Conservation (phyloP, 2,329 filamentous ascomycete genomes). For the Pseudogymnoascus sp. region DNA sequence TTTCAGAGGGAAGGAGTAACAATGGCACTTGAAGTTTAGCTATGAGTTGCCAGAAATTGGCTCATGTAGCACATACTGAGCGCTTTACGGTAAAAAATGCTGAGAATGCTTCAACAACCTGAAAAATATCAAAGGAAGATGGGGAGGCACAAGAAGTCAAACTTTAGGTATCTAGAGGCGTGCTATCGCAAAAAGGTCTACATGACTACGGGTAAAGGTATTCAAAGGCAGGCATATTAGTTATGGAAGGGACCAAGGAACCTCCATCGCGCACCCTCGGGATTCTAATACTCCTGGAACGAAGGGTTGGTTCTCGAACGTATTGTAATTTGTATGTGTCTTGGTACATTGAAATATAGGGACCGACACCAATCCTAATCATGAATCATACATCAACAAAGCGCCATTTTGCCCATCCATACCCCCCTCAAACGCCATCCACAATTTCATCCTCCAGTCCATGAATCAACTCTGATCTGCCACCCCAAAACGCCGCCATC, state of each 20-base stretch:
- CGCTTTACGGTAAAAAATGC: neutral
- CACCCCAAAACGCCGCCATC: neutral
- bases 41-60: too few species aligned
- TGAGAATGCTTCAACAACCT: neutral
- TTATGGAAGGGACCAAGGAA: neutral
- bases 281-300: neutral
- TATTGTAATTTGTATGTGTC: neutral
- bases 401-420: neutral
- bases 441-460: neutral
- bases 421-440: neutral
- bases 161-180: neutral
- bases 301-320: neutral
- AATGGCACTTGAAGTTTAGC: neutral
- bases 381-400: neutral
- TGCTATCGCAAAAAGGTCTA: neutral
- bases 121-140: neutral
- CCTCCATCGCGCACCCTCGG: neutral
- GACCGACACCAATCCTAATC: neutral
- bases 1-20: neutral
- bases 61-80: neutral
- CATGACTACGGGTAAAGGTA: neutral
- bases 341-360: neutral
- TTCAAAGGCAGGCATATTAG: neutral
- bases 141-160: neutral
- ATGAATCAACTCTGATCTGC: neutral